These are phyloP conservation scores for Phytophthora sp. DNA, from an alignment of 352 stramenopile species.

Conservation along the genomic window DNA sequence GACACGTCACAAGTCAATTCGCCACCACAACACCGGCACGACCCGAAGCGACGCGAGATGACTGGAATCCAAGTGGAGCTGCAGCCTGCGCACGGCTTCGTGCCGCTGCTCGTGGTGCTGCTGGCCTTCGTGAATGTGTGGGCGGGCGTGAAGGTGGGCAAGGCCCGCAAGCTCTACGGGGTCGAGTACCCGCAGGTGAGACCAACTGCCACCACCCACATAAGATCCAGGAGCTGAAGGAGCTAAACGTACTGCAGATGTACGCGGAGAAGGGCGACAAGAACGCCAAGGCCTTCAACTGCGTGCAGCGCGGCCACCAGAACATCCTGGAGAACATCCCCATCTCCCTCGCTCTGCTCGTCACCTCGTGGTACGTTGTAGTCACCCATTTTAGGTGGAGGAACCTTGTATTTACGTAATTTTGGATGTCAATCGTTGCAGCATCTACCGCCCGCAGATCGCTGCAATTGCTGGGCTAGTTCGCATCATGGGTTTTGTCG, in stretches of 20 bases:
- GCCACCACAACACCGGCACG: constrained; percentile 7
- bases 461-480: constrained; percentile 62
- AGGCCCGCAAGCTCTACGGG: constrained; percentile 70
- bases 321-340: constrained; percentile 92
- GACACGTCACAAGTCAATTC: background rate
- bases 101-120: constrained; percentile 58
- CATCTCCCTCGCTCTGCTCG: constrained; percentile 57
- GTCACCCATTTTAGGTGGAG: background rate
- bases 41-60: constrained; percentile 1
- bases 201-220: too few species aligned
- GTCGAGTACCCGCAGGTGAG: constrained; percentile 60
- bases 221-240: background rate
- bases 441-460: constrained; percentile 62
- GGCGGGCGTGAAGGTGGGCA: constrained; percentile 55
- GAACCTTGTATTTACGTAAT: background rate
- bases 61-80: constrained; percentile 32
- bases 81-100: constrained; percentile 54
- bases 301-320: constrained; percentile 92
- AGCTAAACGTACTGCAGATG: constrained; percentile 48
- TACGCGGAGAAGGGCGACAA: constrained; percentile 91
- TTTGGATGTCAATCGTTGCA: constrained; percentile 27
- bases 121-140: constrained; percentile 59
- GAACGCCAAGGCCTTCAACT: constrained; percentile 91
- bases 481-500: constrained; percentile 65
- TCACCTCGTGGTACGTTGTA: constrained; percentile 60